A percentile compares a stretch with the other conserved stretches of the same genome.
phyloP scores from a whole-genome alignment of 768 basidiomycete species.

The Russula compacta region DNA sequence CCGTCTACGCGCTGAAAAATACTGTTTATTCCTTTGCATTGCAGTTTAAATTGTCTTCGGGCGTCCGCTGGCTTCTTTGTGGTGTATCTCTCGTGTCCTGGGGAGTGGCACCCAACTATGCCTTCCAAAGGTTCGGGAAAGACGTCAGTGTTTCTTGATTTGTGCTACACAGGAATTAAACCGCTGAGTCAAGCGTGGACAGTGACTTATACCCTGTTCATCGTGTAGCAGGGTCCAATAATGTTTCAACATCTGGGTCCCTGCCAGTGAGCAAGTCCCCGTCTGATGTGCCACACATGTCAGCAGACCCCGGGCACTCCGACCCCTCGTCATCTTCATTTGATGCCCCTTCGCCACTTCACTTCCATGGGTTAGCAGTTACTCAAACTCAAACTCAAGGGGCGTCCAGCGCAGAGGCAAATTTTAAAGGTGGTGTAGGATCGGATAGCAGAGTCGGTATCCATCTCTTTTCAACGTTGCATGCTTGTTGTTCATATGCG shows the following conservation, averaged over 20 bases:
- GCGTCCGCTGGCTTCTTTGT: background rate
- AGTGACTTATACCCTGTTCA: background rate
- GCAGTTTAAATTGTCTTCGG: background rate
- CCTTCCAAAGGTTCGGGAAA: background rate
- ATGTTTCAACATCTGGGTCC: background rate
- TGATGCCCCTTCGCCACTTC: constrained; percentile 38
- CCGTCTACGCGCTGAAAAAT: background rate
- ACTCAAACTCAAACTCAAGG: constrained; percentile 47
- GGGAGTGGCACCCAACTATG: background rate
- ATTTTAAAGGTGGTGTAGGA: background rate
- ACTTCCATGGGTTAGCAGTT: constrained; percentile 46
- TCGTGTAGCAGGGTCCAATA: background rate
- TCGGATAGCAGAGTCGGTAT: constrained; percentile 5
- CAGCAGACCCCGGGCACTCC: constrained; percentile 14
- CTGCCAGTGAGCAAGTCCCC: constrained; percentile 1
- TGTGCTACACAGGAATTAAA: background rate
- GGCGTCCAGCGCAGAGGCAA: constrained; percentile 21
- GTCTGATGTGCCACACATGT: constrained; percentile 15
- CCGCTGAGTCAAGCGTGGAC: background rate
- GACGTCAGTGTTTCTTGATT: constrained; percentile 6
- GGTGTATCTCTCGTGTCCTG: background rate
- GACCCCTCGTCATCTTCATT: constrained; percentile 21
- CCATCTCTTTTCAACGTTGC: background rate
- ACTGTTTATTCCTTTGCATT: background rate
- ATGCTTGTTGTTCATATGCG: background rate